phyloP scores from a whole-genome alignment of 257 asterid genomes.

The Solanum medicagineum region DNA sequence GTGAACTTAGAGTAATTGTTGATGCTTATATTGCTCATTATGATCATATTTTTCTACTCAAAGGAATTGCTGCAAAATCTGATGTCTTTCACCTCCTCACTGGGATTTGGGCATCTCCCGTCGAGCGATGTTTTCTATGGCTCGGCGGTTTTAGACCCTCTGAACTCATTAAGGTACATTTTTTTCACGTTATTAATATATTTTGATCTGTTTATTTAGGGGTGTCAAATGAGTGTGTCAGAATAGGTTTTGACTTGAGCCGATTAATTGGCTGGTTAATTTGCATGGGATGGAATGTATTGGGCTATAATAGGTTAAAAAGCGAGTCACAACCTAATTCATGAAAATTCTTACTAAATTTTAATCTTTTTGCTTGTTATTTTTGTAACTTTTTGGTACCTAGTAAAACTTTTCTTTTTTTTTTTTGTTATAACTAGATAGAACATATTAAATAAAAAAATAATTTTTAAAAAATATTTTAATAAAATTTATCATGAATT shows the following conservation, averaged over 20 bases:
- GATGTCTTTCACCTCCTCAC: constrained; percentile 78
- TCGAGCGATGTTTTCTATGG: constrained; percentile 93
- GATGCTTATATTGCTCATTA: constrained; percentile 69
- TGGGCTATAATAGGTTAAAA: background rate
- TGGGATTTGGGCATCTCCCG: constrained; percentile 87
- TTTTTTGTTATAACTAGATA: background rate
- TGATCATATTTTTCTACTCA: constrained; percentile 63
- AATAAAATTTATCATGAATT: background rate
- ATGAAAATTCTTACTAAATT: background rate
- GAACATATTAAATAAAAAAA: background rate
- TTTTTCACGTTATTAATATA: background rate
- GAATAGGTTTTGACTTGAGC: background rate
- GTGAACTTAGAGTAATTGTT: constrained; percentile 55
- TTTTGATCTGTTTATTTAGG: background rate
- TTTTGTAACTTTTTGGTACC: rapidly evolving
- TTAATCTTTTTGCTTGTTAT: background rate
- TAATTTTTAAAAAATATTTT: background rate
- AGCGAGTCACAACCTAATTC: background rate
- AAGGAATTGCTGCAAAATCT: constrained; percentile 70
- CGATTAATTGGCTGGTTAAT: too few relatives aligned
- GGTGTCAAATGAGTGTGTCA: background rate
- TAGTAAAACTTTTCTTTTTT: background rate
- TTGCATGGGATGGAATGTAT: too few relatives aligned
- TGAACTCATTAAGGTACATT: constrained; percentile 58
- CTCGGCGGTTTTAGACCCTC: constrained; percentile 94